Base-by-base conservation (phyloP, 345 rosid genomes). In the Orychophragmus violaceus region DNA sequence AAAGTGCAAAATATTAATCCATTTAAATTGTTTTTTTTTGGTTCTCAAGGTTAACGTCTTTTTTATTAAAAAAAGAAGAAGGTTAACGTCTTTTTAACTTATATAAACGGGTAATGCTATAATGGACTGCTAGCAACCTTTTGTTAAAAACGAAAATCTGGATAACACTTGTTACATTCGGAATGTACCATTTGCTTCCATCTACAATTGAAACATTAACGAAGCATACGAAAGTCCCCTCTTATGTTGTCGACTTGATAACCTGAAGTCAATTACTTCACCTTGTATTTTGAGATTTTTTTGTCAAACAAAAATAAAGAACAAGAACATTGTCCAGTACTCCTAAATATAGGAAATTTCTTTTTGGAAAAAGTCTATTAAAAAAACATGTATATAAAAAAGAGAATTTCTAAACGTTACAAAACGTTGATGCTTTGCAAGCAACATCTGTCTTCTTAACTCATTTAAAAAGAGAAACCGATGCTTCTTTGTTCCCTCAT, bases 361-460 rank as follows among this genome's bases (percentile, higher is more conserved):
- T 62, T 30, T 6, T n/a, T n/a, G n/a, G 5, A 8, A 33, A 41
- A 49, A n/a, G n/a, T n/a, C n/a, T n/a, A n/a, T n/a, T n/a, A n/a
- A 50, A n/a, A n/a, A 62, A 45, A 46, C 28, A 22, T 27, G 18
- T 32, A 46, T n/a, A 35, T 1, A 69, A 45, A 44, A 27, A 4
- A 32, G 11, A 44, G 12, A 44, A 8, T 17, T 25, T 64, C 70
- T 64, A 72, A 64, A 49, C 36, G 61, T 64, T 64, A 72, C 76
- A 72, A 64, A 72, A 72, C 37, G 60, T 48, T 37, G 59, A 55
- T 52, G 62, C 35, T 42, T 32, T 29, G 55, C 44, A 60, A 41
- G 17, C 67, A 55, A 58, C 66, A 54, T 60, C n/a, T n/a, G 35
- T 55, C 52, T 12, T 35, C 73, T 69, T 37, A 59, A 36, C 60